Evolutionary conservation across 306 rosid species (phyloP), one percentile per base, ranked within the genome.

Genomic region (Cicer cuneatum): DNA sequence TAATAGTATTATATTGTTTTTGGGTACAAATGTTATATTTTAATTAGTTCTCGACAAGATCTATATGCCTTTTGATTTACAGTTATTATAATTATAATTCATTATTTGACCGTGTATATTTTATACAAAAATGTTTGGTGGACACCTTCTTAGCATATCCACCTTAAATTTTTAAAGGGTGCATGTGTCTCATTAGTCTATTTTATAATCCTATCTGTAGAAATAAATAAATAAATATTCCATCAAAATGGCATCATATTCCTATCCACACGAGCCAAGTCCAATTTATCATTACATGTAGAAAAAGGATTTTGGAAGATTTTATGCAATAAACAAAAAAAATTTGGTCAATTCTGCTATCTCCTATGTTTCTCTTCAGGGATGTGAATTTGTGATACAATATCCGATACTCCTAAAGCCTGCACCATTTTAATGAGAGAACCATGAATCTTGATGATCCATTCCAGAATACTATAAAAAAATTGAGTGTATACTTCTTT

Each of bases 261-360:
- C 41, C 46, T 73, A 40, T 11, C 18, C 64, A 38, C 66, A 5
- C 51, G 72, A 21, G 29, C 35, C 54, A 49, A 33, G 45, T 42
- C 48, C 67, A 41, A 76, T 54, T 76, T 24, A 38, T 65, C 6
- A 21, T 65, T 29, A 1, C 42, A 52, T 49, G 24, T 37, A 45
- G 7, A 43, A 24, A 29, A 21, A 13, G 16, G 77, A 21, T 39
- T 56, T 71, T 41, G 24, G 10, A 69, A 15, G 16, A 46, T 21
- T 45, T 45, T 10, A 43, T 68, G 2, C 10, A 64, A 65, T 18
- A 16, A 19, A 46, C 47, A 45, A 45, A 35, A 10, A 4, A 2
- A 5, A 15, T 10, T 62, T 29, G 42, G n/a, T 24, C 43, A 57
- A 42, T 29, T 29, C 35, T 29, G 4, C 35, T 29, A 29, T 29